Conservation (phyloP, 108 stramenopile species). For the Stephanodiscus triporus region DNA sequence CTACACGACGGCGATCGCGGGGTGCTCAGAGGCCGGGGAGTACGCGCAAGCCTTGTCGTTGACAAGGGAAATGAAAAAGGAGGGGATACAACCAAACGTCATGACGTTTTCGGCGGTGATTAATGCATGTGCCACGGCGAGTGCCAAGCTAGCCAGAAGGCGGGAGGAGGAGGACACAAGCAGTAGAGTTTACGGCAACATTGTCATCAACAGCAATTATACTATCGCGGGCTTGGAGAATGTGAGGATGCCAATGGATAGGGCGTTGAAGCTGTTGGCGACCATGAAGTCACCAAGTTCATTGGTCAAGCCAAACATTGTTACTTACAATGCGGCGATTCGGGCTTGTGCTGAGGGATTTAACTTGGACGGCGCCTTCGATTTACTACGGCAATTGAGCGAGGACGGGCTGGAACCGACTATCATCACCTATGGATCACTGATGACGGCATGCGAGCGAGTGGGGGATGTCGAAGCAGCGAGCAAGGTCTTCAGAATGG, state of each 20-base stretch:
- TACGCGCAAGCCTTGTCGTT: constrained; percentile 70
- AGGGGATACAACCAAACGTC: constrained; percentile 74
- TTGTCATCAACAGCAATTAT: not conserved
- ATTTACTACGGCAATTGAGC: constrained; percentile 55
- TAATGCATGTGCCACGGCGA: constrained; percentile 75
- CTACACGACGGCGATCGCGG: constrained; percentile 80
- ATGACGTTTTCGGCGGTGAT: constrained; percentile 75
- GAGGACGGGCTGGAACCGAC: constrained; percentile 67
- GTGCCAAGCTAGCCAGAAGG: constrained; percentile 46
- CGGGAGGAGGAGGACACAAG: constrained; percentile 23
- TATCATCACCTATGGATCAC: constrained; percentile 73
- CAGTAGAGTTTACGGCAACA: not conserved
- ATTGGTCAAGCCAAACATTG: constrained; percentile 71
- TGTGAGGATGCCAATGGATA: constrained; percentile 49
- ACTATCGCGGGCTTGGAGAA: constrained; percentile 4
- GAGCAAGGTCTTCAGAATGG: constrained; percentile 65
- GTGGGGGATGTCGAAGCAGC: constrained; percentile 64
- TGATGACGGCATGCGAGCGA: constrained; percentile 87
- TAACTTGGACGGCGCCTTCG: constrained; percentile 68
- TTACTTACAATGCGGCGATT: constrained; percentile 86
- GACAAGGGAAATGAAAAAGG: constrained; percentile 65
- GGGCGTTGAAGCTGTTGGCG: constrained; percentile 67
- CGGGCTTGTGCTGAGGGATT: constrained; percentile 79
- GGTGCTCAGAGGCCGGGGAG: constrained; percentile 80
- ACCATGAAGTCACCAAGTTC: constrained; percentile 63